A percentile compares a stretch with the other conserved stretches of the same genome.
Conservation (phyloP, 495 filamentous ascomycete genomes). For the Penicillium pulvis region DNA sequence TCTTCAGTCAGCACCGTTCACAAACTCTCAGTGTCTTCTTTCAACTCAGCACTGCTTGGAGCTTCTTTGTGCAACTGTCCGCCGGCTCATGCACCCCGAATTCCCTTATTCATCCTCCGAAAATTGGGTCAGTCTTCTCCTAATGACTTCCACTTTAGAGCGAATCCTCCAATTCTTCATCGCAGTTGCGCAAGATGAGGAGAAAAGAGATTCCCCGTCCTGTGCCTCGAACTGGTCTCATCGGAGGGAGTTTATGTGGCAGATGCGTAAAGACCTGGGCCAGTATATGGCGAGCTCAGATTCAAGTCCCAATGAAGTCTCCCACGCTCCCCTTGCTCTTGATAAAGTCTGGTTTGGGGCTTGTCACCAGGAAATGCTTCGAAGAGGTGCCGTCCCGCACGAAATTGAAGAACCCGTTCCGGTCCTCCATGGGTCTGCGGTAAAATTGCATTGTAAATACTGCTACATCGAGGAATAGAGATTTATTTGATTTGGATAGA, state of each 20-base stretch:
- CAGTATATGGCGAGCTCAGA: constrained; percentile 19
- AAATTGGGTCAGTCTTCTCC: constrained; percentile 33
- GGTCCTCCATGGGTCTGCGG: constrained; percentile 26
- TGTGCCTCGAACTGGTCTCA: constrained; percentile 24
- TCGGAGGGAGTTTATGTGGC: constrained; percentile 32
- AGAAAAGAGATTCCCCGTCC: constrained; percentile 4
- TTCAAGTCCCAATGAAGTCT: neutral
- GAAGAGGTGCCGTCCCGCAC: constrained; percentile 31
- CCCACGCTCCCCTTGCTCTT: constrained; percentile 13
- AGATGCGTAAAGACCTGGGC: constrained; percentile 28
- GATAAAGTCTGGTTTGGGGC: constrained; percentile 33
- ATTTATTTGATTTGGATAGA: neutral
- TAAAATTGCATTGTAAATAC: constrained; percentile 24
- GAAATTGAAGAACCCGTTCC: constrained; percentile 21
- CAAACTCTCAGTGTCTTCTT: constrained; percentile 25
- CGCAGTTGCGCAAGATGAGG: constrained; percentile 24
- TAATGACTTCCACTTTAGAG: constrained; percentile 32
- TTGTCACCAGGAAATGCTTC: constrained; percentile 25
- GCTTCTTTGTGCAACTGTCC: constrained; percentile 29
- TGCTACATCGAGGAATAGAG: constrained; percentile 18
- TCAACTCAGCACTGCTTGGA: constrained; percentile 34
- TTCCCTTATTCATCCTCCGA: constrained; percentile 27
- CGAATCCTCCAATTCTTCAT: constrained; percentile 29
- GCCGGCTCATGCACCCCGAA: constrained; percentile 32
- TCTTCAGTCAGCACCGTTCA: constrained; percentile 32